Evolutionary conservation across 306 rosid genomes (phyloP).

Genomic region (Cucurbita maxima): DNA sequence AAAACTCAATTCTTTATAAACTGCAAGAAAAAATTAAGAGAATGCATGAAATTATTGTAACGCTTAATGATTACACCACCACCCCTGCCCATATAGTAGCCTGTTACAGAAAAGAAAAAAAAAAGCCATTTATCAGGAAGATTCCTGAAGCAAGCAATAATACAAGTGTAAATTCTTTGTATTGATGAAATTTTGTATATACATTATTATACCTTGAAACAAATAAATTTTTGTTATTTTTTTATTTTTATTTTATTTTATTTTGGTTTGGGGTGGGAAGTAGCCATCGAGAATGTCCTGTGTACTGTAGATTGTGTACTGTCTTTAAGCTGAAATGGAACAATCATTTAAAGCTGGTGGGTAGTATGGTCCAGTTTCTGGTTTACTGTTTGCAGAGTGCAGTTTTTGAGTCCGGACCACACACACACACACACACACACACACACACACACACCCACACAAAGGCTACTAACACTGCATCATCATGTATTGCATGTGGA

Average conservation of each 20-base stretch:
- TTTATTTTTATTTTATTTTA: neutral
- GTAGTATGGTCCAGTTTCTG: constrained; percentile 2
- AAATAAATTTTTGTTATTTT: neutral
- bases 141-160: neutral
- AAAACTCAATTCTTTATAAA: neutral
- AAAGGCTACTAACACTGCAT: neutral
- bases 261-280: neutral
- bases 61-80: neutral
- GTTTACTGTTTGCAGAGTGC: constrained; percentile 1
- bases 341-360: constrained; percentile 6
- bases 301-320: neutral
- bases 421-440: neutral
- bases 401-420: constrained; percentile 1
- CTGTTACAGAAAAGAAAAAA: neutral
- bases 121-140: neutral
- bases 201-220: neutral
- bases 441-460: neutral
- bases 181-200: neutral
- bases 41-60: neutral
- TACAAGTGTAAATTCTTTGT: constrained; percentile 1
- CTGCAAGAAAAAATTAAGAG: neutral
- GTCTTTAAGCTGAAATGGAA: neutral
- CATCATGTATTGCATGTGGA: neutral
- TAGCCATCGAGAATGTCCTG: constrained; percentile 5
- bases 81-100: neutral